Conservation (phyloP, 2,329 filamentous ascomycete species). For the Botrytis squamosa region DNA sequence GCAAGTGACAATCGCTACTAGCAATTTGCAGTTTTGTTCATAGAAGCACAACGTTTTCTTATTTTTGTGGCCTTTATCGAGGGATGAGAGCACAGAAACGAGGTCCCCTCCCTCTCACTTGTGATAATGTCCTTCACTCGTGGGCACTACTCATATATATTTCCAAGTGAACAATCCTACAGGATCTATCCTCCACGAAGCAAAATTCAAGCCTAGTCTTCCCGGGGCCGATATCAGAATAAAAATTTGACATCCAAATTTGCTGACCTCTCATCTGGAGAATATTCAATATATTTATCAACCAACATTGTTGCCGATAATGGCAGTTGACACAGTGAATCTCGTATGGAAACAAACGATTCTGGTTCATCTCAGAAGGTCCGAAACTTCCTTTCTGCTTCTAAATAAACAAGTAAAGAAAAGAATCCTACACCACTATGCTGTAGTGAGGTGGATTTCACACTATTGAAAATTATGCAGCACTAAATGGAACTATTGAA, state of each 20-base stretch:
- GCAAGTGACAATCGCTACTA: neutral
- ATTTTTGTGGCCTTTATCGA: neutral
- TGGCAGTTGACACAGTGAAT: neutral
- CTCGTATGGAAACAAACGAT: neutral
- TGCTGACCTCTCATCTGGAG: neutral
- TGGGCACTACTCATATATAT: neutral
- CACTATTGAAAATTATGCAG: neutral
- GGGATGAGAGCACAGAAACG: neutral
- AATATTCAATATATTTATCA: neutral
- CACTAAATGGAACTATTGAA: neutral
- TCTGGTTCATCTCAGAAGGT: too few species aligned
- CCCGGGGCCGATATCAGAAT: neutral
- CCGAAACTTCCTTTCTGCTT: neutral
- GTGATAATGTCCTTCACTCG: neutral
- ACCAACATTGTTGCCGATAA: neutral
- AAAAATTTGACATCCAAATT: neutral
- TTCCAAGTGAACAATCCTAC: neutral
- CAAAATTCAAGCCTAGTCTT: neutral
- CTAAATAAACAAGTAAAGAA: neutral
- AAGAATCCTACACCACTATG: neutral
- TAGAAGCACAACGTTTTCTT: neutral
- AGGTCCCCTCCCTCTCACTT: neutral
- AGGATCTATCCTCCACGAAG: neutral
- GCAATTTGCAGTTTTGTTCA: neutral
- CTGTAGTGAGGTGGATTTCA: neutral